These are phyloP conservation scores for Saccharum hybrid DNA, from an alignment of 202 grass and related monocot species.

Conservation along the genomic window DNA sequence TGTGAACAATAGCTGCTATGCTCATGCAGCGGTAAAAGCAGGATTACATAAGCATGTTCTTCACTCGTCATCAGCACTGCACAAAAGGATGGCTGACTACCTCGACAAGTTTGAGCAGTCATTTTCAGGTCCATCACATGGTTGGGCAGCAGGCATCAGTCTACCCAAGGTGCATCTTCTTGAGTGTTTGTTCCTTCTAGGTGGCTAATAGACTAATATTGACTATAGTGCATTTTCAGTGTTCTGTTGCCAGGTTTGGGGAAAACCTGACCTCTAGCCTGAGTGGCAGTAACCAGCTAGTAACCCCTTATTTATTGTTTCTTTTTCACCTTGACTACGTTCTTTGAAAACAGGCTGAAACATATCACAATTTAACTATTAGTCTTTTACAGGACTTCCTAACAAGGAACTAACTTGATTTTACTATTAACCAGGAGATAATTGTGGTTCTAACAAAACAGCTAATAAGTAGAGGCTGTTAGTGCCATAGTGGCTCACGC, in stretches of 20 bases:
- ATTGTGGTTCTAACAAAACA: neutral
- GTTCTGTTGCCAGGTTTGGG: neutral
- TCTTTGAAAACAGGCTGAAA: neutral
- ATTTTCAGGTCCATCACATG: conserved; percentile 74
- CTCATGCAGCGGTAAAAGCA: conserved; percentile 74
- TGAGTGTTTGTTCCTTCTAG: conserved; percentile 3
- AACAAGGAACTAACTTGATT: neutral
- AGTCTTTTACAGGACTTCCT: neutral
- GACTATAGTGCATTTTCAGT: neutral
- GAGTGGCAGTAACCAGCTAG: neutral
- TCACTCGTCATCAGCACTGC: conserved; percentile 65
- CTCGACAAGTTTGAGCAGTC: conserved; percentile 43
- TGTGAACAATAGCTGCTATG: conserved; percentile 80
- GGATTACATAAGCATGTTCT: conserved; percentile 74
- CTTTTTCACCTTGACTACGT: neutral
- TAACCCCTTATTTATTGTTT: neutral
- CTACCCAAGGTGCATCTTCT: conserved; percentile 67
- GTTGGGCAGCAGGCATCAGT: conserved; percentile 73
- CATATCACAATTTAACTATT: neutral
- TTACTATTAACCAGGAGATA: neutral
- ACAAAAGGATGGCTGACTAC: conserved; percentile 53
- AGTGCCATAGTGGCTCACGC: too few relatives aligned
- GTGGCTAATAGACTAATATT: neutral
- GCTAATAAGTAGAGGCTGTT: neutral
- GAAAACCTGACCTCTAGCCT: neutral